Percentiles rank a stretch among this genome's conserved stretches.
These are phyloP conservation scores for Penicillium sp. DNA, from an alignment of 2,329 filamentous ascomycete genomes.

Conservation along the genomic window DNA sequence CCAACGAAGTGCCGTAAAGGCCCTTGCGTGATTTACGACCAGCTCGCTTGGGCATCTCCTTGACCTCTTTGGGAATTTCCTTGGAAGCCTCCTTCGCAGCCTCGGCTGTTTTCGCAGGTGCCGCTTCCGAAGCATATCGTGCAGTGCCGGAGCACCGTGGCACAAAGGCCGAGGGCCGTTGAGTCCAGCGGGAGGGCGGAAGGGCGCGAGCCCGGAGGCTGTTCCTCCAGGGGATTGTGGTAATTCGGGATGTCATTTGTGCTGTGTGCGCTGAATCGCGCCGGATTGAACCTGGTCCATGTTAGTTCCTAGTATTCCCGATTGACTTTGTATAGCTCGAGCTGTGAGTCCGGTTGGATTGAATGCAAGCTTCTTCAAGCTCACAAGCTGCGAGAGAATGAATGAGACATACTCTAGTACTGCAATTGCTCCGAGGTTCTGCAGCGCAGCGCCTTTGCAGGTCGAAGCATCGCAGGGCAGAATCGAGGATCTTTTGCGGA, in stretches of 20 bases:
- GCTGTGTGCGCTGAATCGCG: slow-evolving; percentile 12
- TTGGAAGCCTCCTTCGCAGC: slow-evolving; percentile 18
- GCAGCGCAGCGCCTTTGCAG: slow-evolving; percentile 14
- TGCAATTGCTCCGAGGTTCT: slow-evolving; percentile 19
- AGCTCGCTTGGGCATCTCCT: slow-evolving; percentile 27
- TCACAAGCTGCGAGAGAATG: not conserved
- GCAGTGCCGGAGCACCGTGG: slow-evolving; percentile 12
- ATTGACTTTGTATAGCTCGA: not conserved
- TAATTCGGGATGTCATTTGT: slow-evolving; percentile 22
- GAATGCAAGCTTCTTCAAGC: not conserved
- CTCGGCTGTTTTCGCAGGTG: slow-evolving; percentile 11
- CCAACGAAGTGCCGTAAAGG: slow-evolving; percentile 48
- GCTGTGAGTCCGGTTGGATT: not conserved
- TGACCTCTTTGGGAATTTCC: slow-evolving; percentile 22
- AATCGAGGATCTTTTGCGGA: slow-evolving; percentile 16
- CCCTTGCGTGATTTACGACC: slow-evolving; percentile 27
- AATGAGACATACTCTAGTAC: slow-evolving; percentile 9
- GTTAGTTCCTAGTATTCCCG: slow-evolving; percentile 9
- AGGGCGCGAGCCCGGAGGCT: slow-evolving; percentile 24
- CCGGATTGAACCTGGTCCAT: slow-evolving; percentile 15
- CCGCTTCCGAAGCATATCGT: slow-evolving; percentile 24
- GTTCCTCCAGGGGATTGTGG: slow-evolving; percentile 26
- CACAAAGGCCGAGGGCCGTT: slow-evolving; percentile 21
- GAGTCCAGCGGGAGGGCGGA: slow-evolving; percentile 21
- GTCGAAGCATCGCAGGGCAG: slow-evolving; percentile 13